Conservation (phyloP, 148 eudicot species). For the Chenopodium album region DNA sequence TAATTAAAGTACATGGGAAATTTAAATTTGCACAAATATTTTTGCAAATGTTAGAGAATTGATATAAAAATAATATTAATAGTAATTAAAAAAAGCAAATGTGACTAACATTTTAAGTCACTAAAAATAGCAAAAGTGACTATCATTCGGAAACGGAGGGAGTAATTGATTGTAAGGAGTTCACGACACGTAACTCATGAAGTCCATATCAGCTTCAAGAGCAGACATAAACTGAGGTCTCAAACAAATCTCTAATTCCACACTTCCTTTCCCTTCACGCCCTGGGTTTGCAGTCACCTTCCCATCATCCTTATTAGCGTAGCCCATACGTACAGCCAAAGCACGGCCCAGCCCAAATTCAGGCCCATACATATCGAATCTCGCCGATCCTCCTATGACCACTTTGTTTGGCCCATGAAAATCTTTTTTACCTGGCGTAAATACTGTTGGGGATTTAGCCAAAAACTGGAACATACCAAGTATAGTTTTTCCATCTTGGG, state of each 20-base stretch:
- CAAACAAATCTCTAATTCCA: slow-evolving; percentile 69
- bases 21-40: too few relatives aligned
- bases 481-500: slow-evolving; percentile 32
- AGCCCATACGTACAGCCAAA: slow-evolving; percentile 51
- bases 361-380: slow-evolving; percentile 69
- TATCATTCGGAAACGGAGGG: too few relatives aligned
- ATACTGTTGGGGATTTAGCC: slow-evolving; percentile 17
- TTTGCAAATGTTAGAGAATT: too few relatives aligned
- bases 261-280: slow-evolving; percentile 54
- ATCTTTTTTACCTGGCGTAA: slow-evolving; percentile 28
- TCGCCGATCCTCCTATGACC: slow-evolving; percentile 59
- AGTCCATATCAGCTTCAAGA: slow-evolving; percentile 48
- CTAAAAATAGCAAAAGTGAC: too few relatives aligned
- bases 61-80: too few relatives aligned
- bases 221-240: slow-evolving; percentile 53
- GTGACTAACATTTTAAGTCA: too few relatives aligned
- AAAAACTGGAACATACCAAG: slow-evolving; percentile 23
- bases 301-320: slow-evolving; percentile 67
- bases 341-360: slow-evolving; percentile 82
- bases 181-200: slow-evolving; percentile 34
- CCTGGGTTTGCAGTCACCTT: slow-evolving; percentile 75
- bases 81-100: too few relatives aligned
- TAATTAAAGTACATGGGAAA: too few relatives aligned
- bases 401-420: slow-evolving; percentile 44
- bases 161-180: too few relatives aligned